Evolutionary conservation across 148 eudicot species (phyloP).

Genomic region (Amaranthus cruentus): DNA sequence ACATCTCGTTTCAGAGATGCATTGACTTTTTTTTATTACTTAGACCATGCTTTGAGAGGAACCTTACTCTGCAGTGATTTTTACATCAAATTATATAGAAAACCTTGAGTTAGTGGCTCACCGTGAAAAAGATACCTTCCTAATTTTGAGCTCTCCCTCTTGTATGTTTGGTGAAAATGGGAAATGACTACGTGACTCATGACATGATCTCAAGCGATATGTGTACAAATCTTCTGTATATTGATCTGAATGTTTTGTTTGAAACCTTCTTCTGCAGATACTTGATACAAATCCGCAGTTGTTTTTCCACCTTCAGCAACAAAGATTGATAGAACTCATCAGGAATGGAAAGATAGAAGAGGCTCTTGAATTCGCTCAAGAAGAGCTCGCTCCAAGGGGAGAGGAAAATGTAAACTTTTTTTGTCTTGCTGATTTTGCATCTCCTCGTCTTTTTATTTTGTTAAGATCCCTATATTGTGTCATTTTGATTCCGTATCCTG

Average conservation of each 20-base stretch:
- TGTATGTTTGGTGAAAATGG: too few species aligned
- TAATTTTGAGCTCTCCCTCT: too few species aligned
- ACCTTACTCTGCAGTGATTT: too few species aligned
- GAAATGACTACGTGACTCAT: too few species aligned
- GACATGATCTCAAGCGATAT: too few species aligned
- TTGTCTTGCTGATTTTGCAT: background rate
- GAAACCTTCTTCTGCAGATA: conserved; percentile 48
- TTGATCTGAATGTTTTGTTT: conserved; percentile 1
- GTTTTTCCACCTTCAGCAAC: conserved; percentile 98
- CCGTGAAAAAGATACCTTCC: too few species aligned
- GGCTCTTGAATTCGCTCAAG: conserved; percentile 97
- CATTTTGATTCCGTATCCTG: background rate
- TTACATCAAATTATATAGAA: too few species aligned
- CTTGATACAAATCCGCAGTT: conserved; percentile 89
- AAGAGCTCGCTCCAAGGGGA: conserved; percentile 98
- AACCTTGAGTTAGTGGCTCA: too few species aligned
- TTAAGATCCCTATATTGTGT: background rate
- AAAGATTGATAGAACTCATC: conserved; percentile 85
- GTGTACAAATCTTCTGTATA: background rate
- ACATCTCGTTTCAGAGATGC: background rate
- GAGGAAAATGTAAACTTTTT: conserved; percentile 76
- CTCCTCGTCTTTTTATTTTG: background rate
- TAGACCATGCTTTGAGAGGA: too few species aligned
- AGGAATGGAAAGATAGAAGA: conserved; percentile 79
- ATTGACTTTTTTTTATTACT: too few species aligned